Base-by-base conservation (phyloP, 495 filamentous ascomycete species). In the Trichoderma virens region DNA sequence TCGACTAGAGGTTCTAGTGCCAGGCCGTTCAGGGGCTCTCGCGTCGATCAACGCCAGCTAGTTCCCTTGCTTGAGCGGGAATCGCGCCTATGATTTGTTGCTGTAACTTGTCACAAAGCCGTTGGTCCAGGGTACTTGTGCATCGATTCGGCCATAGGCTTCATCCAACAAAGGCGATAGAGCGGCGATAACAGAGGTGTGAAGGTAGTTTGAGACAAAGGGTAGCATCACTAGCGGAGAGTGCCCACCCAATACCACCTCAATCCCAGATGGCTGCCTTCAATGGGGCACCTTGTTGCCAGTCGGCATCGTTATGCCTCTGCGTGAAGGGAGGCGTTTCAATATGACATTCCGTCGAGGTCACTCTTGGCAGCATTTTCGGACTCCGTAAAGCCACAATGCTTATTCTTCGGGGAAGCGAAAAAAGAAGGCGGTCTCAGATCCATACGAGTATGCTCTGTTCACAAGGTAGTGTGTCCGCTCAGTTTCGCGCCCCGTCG, bases 11-110 rank as follows among this genome's bases (percentile, higher is more conserved):
- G n/a, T 8, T 27, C 34, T 27, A 54, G 45, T 23, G 45, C 45
- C 45, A 43, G 45, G 51, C 51, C 25, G 13, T 28, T 56, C 51
- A 56, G 51, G 51, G 51, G 51, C 51, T 56, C 47, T 28, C 30
- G 23, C 25, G 43, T 47, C 51, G 51, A 56, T 56, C 51, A 56
- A 47, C n/a, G 23, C 23, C 2, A 30, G 23, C 27, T 16, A 28
- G 27, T 4, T 14, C 51, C 23, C 23, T 11, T 8, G 9, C 51
- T 25, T 5, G 27, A 25, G 51, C 51, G 51, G 13, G 51, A 56
- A 56, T 56, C 51, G 23, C 25, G 51, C 41, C 41, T 45, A 56
- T 16, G 51, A 56, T 56, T 14, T 28, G 23, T n/a, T 30, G 8
- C 13, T 16, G 51, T 56, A 28, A 56, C 23, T 27, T 56, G 0